A percentile compares a stretch with the other conserved stretches of the same genome.
These are phyloP conservation scores for Cordyceps sp. DNA, from an alignment of 2,329 filamentous ascomycete species.

Conservation along the genomic window DNA sequence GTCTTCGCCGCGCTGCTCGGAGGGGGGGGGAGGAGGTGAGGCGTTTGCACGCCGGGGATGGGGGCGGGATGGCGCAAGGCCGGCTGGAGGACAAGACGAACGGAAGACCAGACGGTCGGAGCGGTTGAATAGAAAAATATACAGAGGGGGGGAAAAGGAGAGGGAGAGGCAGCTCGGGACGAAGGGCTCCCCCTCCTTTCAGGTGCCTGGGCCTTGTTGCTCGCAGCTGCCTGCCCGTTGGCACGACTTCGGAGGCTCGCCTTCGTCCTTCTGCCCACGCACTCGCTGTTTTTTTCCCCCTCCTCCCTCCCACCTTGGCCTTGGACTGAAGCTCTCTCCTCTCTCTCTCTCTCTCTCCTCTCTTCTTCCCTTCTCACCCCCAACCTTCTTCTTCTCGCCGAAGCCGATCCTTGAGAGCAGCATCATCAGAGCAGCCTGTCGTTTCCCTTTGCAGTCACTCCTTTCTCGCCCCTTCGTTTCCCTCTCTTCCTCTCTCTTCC, in stretches of 20 bases:
- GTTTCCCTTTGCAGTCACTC: background rate
- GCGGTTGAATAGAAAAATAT: too few relatives aligned
- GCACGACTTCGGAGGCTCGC: too few relatives aligned
- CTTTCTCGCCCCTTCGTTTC: constrained; percentile 1
- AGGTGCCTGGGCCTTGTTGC: background rate
- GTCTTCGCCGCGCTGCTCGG: too few relatives aligned
- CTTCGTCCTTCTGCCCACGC: too few relatives aligned
- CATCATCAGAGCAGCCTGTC: constrained; percentile 1
- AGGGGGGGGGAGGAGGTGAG: too few relatives aligned
- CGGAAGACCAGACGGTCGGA: too few relatives aligned
- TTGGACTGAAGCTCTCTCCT: too few relatives aligned
- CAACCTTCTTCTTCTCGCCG: background rate
- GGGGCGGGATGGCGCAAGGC: too few relatives aligned
- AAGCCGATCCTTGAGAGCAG: constrained; percentile 2
- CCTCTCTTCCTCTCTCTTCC: constrained; percentile 2
- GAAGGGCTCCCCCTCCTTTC: background rate
- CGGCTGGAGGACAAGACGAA: too few relatives aligned
- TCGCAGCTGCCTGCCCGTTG: constrained; percentile 4
- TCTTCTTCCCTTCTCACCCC: background rate
- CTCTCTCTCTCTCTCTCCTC: background rate
- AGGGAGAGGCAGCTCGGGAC: background rate
- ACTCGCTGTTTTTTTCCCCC: too few relatives aligned
- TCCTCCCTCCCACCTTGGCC: too few relatives aligned
- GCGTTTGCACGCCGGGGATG: too few relatives aligned
- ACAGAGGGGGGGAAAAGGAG: background rate